These are phyloP conservation scores for Parietaria judaica DNA, from an alignment of 306 rosid genomes.

Conservation along the genomic window DNA sequence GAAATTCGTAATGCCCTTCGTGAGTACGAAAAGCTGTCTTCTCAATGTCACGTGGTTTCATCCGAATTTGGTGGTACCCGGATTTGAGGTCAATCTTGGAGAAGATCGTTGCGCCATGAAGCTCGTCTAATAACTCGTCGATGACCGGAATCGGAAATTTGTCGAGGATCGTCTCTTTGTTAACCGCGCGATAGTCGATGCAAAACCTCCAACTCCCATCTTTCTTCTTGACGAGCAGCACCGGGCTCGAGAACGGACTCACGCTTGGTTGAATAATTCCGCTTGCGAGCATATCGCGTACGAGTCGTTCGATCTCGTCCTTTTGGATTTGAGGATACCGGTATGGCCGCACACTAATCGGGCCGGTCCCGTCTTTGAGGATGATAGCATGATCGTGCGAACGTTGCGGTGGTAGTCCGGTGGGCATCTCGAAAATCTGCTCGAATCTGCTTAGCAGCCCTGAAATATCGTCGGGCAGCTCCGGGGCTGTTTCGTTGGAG, in stretches of 20 bases:
- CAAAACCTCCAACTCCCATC: too few relatives aligned
- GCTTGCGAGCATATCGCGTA: neutral
- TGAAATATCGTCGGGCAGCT: neutral
- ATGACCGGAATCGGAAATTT: too few relatives aligned
- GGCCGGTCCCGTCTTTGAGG: neutral
- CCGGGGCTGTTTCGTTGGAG: neutral
- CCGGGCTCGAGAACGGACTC: neutral
- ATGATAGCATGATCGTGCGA: neutral
- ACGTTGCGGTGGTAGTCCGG: neutral
- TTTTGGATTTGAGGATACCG: neutral
- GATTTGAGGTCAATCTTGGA: neutral
- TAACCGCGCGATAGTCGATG: neutral
- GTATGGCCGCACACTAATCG: neutral
- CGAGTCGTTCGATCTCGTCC: too few relatives aligned
- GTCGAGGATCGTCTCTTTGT: neutral
- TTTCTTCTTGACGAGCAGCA: neutral
- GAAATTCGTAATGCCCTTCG: neutral
- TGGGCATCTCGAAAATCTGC: neutral
- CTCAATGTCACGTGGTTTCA: neutral
- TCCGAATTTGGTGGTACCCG: neutral
- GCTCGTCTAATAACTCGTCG: neutral
- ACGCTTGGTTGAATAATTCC: neutral
- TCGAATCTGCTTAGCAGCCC: neutral
- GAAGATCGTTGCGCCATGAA: neutral
- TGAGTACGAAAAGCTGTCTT: neutral